phyloP scores from a whole-genome alignment of 2,329 filamentous ascomycete species.

The Verticillium longisporum region DNA sequence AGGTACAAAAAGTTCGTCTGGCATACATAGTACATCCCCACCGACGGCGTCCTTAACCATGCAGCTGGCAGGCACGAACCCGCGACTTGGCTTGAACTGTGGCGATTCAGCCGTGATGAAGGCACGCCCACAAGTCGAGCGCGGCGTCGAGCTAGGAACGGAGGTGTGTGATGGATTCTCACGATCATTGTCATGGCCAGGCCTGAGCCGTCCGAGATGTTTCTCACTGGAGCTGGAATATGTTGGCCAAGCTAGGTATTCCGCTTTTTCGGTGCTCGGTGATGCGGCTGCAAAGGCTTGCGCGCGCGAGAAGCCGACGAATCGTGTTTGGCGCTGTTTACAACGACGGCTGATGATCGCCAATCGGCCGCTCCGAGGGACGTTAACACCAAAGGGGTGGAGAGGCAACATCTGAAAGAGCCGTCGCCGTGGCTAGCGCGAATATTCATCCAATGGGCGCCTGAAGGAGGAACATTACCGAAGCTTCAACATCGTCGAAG shows the following conservation, averaged over 20 bases:
- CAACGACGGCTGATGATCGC: neutral
- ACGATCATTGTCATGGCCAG: neutral
- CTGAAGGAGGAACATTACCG: neutral
- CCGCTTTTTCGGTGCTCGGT: neutral
- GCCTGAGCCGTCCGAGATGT: neutral
- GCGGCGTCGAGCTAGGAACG: neutral
- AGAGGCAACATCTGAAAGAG: neutral
- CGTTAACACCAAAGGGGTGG: neutral
- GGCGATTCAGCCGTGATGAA: neutral
- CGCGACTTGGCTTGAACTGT: neutral
- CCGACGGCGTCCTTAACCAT: neutral
- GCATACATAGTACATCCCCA: neutral
- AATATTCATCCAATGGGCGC: neutral
- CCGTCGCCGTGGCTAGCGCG: neutral
- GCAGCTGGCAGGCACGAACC: neutral
- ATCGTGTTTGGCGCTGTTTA: neutral
- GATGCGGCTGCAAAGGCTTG: neutral
- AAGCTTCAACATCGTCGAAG: neutral
- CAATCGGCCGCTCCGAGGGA: neutral
- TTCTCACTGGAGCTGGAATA: too few species aligned
- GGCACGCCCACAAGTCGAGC: neutral
- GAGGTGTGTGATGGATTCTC: neutral
- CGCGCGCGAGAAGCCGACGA: neutral
- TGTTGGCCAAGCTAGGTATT: neutral
- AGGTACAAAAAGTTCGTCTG: neutral